phyloP scores from a whole-genome alignment of 768 basidiomycete species.

The Sporobolomyces phaffii region DNA sequence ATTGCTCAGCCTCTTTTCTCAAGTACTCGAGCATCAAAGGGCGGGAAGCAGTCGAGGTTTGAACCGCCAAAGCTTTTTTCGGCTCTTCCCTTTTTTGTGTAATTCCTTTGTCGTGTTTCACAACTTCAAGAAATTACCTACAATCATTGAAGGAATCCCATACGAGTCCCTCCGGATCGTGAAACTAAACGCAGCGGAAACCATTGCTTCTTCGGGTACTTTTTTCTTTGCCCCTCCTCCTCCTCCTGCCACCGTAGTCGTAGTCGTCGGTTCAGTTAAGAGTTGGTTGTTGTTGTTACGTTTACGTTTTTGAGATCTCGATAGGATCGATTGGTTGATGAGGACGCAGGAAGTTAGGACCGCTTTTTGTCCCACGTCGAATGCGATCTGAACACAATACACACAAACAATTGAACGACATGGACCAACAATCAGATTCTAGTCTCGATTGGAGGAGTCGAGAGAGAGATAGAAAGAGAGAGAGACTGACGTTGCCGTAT shows the following conservation, averaged over 20 bases:
- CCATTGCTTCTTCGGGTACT: conserved; percentile 63
- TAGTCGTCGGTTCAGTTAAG: conserved; percentile 30
- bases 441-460: too few relatives aligned
- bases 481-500: conserved; percentile 64
- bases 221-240: conserved; percentile 12
- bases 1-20: too few relatives aligned
- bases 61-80: too few relatives aligned
- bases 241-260: not conserved
- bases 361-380: conserved; percentile 84
- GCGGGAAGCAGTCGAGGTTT: not conserved
- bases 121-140: conserved; percentile 70
- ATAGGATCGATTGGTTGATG: conserved; percentile 28
- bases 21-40: too few relatives aligned
- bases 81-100: too few relatives aligned
- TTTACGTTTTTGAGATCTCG: conserved; percentile 18
- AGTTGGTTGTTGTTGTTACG: not conserved
- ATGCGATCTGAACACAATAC: conserved; percentile 74
- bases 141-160: conserved; percentile 58
- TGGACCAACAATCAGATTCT: too few relatives aligned
- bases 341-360: conserved; percentile 86
- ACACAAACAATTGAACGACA: too few relatives aligned
- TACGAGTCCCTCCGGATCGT: conserved; percentile 45
- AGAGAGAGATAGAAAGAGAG: too few relatives aligned
- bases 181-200: conserved; percentile 87
- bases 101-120: not conserved